Conservation (phyloP, 148 eudicot genomes). For the Chenopodium berlandieri region DNA sequence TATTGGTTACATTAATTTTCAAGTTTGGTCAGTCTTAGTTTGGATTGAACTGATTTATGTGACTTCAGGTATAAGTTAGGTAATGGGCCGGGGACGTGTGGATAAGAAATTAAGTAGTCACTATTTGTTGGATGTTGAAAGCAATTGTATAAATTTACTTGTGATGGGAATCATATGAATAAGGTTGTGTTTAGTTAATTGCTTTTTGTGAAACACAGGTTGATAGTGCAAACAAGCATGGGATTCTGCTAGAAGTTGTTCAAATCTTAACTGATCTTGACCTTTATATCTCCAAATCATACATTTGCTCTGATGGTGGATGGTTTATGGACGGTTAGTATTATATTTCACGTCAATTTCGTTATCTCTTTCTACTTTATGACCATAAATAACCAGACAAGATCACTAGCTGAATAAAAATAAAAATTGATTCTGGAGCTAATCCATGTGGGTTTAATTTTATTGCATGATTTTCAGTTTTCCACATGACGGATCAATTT, state of each 20-base stretch:
- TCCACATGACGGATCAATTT: slow-evolving; percentile 83
- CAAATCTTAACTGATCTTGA: slow-evolving; percentile 90
- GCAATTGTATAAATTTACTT: neutral
- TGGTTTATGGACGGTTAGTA: slow-evolving; percentile 96
- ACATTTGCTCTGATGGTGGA: slow-evolving; percentile 85
- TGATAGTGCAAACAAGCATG: slow-evolving; percentile 84
- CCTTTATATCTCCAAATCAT: slow-evolving; percentile 77
- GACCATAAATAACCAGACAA: slow-evolving; percentile 1
- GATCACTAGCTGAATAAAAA: neutral
- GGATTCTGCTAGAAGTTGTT: slow-evolving; percentile 83
- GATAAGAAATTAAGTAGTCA: neutral
- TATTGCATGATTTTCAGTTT: slow-evolving; percentile 48
- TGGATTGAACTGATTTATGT: too few relatives aligned
- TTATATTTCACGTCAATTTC: neutral
- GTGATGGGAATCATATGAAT: neutral
- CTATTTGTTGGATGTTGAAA: slow-evolving; percentile 3
- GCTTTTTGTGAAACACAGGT: slow-evolving; percentile 40
- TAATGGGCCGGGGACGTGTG: neutral
- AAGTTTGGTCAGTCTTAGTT: too few relatives aligned
- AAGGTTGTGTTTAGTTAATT: neutral
- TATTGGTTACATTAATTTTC: too few relatives aligned
- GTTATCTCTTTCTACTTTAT: neutral
- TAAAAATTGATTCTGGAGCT: slow-evolving; percentile 9
- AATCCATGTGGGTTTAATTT: slow-evolving; percentile 22
- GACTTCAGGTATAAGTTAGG: too few relatives aligned